phyloP scores from a whole-genome alignment of 1,284 basidiomycete genomes.

The Schizophyllum amplum region DNA sequence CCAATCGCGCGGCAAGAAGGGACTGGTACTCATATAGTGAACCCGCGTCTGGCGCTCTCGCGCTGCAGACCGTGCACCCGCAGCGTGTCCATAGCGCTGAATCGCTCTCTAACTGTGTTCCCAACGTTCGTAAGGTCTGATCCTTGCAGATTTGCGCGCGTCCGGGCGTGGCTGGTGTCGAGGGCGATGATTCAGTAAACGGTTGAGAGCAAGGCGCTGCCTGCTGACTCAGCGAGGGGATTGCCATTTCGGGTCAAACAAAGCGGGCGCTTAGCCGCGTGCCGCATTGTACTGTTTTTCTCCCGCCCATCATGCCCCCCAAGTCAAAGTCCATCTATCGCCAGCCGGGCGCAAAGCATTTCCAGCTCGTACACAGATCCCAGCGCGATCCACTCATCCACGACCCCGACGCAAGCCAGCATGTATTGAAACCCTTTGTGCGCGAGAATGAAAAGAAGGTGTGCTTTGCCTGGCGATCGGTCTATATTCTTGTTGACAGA shows the following conservation, averaged over 20 bases:
- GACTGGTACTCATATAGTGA: constrained; percentile 71
- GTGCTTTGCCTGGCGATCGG: constrained; percentile 11
- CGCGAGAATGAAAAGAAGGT: constrained; percentile 69
- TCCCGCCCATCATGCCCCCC: constrained; percentile 42
- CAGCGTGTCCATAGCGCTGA: neutral
- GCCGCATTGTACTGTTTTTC: constrained; percentile 11
- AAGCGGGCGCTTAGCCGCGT: neutral
- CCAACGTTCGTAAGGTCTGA: neutral
- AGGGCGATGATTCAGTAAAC: neutral
- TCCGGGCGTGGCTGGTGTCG: neutral
- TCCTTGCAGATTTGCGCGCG: neutral
- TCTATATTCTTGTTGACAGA: constrained; percentile 8
- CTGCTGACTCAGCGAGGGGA: neutral
- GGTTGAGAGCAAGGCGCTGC: neutral
- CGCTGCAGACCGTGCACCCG: neutral
- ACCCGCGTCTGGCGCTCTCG: constrained; percentile 40
- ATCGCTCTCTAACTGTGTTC: neutral
- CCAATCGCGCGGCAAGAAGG: constrained; percentile 14
- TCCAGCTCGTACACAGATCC: constrained; percentile 95
- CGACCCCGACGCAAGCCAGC: constrained; percentile 83
- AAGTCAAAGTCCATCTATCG: constrained; percentile 85
- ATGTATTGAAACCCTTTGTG: constrained; percentile 82
- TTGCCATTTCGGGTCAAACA: neutral
- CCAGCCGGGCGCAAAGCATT: constrained; percentile 83
- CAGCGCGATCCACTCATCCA: constrained; percentile 94